These are phyloP conservation scores for Clavaria fumosa DNA, from an alignment of 768 basidiomycete genomes.

Conservation along the genomic window DNA sequence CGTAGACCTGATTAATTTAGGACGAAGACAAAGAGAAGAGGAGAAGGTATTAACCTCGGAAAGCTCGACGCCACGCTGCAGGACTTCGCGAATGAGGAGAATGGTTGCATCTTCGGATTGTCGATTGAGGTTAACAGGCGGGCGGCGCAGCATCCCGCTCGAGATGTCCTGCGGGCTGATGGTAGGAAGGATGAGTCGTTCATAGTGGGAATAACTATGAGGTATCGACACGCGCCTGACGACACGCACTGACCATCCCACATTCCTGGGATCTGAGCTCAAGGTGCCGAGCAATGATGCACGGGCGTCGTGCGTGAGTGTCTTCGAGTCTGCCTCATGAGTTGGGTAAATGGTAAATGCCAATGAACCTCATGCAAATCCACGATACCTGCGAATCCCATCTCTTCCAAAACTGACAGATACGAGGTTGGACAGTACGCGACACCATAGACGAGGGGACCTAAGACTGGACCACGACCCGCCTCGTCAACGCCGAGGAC, in stretches of 20 bases:
- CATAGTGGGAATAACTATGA: neutral
- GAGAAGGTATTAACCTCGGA: constrained; percentile 39
- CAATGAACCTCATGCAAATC: neutral
- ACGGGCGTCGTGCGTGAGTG: constrained; percentile 58
- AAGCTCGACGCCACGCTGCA: constrained; percentile 66
- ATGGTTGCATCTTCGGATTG: constrained; percentile 86
- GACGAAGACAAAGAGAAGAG: neutral
- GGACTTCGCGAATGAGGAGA: constrained; percentile 68
- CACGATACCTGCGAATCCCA: constrained; percentile 95
- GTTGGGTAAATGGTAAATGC: neutral
- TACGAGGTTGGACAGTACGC: constrained; percentile 83
- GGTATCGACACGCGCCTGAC: too few relatives aligned
- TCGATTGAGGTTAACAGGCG: constrained; percentile 74
- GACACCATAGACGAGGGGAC: constrained; percentile 90
- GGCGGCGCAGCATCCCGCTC: constrained; percentile 72
- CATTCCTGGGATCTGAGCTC: constrained; percentile 49
- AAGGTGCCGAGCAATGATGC: constrained; percentile 49
- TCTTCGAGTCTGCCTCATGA: constrained; percentile 74
- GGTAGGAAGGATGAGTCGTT: neutral
- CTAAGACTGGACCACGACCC: constrained; percentile 88
- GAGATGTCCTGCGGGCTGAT: constrained; percentile 82
- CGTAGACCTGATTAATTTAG: constrained; percentile 72
- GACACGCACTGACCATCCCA: constrained; percentile 75
- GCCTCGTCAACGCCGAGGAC: constrained; percentile 99
- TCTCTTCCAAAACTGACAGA: constrained; percentile 49